phyloP scores from a whole-genome alignment of 257 asterid species.

The Fraxinus cuspidata region DNA sequence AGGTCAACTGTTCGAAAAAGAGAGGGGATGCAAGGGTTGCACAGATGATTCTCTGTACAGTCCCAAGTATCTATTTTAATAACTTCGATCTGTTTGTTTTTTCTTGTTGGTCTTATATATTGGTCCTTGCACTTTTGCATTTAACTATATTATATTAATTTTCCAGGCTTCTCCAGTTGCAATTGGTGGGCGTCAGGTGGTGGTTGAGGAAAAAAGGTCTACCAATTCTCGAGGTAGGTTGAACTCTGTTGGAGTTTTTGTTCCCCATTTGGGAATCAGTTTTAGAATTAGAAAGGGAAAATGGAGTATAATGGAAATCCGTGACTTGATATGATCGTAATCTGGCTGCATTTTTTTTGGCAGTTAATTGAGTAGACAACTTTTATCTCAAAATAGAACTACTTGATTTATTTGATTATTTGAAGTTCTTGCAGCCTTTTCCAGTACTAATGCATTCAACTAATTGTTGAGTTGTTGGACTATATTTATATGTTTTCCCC shows the following conservation, averaged over 20 bases:
- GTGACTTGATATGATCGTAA: not conserved
- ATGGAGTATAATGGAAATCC: not conserved
- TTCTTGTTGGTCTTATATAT: not conserved
- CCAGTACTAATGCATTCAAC: not conserved
- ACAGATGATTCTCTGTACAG: not conserved
- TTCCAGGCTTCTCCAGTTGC: constrained; percentile 79
- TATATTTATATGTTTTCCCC: not conserved
- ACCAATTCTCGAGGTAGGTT: constrained; percentile 79
- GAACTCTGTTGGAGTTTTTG: not conserved
- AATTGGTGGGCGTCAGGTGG: constrained; percentile 65
- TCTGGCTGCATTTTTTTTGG: not conserved
- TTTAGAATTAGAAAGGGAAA: not conserved
- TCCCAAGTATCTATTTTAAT: not conserved
- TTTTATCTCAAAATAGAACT: no score
- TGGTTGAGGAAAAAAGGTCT: constrained; percentile 90
- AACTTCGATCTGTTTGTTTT: not conserved
- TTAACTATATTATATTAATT: constrained; percentile 3
- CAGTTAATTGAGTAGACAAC: not conserved
- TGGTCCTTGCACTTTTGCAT: constrained; percentile 4
- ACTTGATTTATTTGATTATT: no score
- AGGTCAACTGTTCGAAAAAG: not conserved
- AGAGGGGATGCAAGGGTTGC: not conserved
- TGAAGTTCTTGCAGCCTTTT: no score
- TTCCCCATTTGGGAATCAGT: not conserved
- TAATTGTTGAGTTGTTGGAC: not conserved